Base-by-base conservation (phyloP, 768 basidiomycete species). In the Rhodosporidiobolus odoratus region DNA sequence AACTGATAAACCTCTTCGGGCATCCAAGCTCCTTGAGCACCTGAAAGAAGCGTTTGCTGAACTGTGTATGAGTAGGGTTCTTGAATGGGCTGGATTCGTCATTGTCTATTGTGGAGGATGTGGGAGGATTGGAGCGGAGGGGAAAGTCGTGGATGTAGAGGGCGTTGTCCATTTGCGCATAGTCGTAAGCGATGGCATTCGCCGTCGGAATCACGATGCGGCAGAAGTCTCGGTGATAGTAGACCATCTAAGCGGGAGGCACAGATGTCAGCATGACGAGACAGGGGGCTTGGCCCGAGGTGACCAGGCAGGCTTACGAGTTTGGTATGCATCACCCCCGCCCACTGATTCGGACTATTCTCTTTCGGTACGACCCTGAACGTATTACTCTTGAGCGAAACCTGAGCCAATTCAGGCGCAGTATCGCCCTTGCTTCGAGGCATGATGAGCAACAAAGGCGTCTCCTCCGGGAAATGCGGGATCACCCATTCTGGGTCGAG, bases 71-170 rank as follows among this genome's bases (percentile, higher is more conserved):
- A 0, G 68, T 67, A 27, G 66, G 62, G 54, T 74, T 74, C 23
- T 65, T 30, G 54, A 47, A 56, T 6, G 72, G 72, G 17, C 4
- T 38, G 8, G 16, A 0, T 7, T 34, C 35, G 4, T 50, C 45
- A 17, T 17, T 3, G 0, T 35, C 21, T 30, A 47, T 53, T 19
- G 52, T 17, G 25, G 60, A 30, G 41, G 35, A 6, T 0, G 23
- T 15, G 23, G 10, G 17, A 10, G 17, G 37, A 40, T 17, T 6
- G 4, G 57, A 40, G 2, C 16, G 61, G 48, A 52, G 48, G 1
- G 73, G 73, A 35, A 74, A 74, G 62, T 74, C 73, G 19, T 70
- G 65, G 23, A 71, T 54, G 54, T 61, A 74, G 58, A 70, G 34
- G 17, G 65, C 65, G 63, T 74, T 74, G 58, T 74, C 73, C 27